Conservation (phyloP, 1,139 yeast genomes). For the Candida gigantensis region DNA sequence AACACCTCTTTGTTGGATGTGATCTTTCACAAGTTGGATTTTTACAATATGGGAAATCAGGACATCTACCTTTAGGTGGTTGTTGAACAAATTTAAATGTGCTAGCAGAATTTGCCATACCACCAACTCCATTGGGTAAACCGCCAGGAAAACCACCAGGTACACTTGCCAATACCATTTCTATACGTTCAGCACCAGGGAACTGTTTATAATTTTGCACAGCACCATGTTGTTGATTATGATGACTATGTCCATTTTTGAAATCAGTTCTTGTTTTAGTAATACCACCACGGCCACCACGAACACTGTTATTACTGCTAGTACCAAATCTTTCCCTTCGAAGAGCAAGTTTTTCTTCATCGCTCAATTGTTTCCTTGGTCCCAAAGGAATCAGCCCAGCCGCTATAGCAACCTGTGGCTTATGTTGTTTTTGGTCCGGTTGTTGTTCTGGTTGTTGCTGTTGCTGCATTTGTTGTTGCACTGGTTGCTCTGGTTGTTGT, state of each 20-base stretch:
- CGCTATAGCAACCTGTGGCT: conserved; percentile 1
- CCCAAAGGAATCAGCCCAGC: conserved; percentile 19
- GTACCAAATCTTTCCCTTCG: conserved; percentile 16
- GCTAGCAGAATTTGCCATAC: too few relatives aligned
- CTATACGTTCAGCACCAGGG: conserved; percentile 41
- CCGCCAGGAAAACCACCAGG: conserved; percentile 11
- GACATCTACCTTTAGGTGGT: conserved; percentile 67
- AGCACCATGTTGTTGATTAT: not conserved
- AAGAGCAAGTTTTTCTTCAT: conserved; percentile 14
- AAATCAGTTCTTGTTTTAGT: conserved; percentile 2
- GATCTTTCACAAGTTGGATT: conserved; percentile 68
- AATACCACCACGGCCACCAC: conserved; percentile 12
- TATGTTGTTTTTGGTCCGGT: too few relatives aligned
- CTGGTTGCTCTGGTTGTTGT: conserved; percentile 4
- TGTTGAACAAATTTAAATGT: conserved; percentile 29
- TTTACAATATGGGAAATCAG: conserved; percentile 75
- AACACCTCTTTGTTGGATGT: conserved; percentile 79
- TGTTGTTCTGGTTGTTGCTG: too few relatives aligned
- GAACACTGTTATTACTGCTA: not conserved
- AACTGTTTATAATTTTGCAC: conserved; percentile 26
- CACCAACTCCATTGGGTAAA: too few relatives aligned
- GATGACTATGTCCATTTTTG: conserved; percentile 5
- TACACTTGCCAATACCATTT: conserved; percentile 33
- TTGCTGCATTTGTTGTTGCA: conserved; percentile 4
- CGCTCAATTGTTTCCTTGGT: conserved; percentile 18